These are phyloP conservation scores for Penicillium sp. DNA, from an alignment of 2,329 filamentous ascomycete species.

Conservation along the genomic window DNA sequence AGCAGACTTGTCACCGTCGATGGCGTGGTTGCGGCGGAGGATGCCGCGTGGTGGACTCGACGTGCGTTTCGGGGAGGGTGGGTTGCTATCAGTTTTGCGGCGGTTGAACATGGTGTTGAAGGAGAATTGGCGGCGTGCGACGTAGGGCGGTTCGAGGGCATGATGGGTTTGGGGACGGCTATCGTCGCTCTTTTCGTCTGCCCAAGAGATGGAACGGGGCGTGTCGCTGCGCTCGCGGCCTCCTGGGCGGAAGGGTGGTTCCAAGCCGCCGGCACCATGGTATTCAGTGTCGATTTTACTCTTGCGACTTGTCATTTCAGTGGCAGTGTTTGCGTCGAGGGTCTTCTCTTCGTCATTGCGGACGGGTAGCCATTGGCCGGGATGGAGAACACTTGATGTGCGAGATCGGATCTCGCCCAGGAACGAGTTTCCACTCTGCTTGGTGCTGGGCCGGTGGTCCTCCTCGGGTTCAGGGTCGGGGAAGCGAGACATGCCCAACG, in stretches of 20 bases:
- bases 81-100: conserved; percentile 31
- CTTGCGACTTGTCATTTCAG: conserved; percentile 64
- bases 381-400: conserved; percentile 42
- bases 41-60: conserved; percentile 41
- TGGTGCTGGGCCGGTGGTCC: conserved; percentile 36
- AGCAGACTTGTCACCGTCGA: conserved; percentile 50
- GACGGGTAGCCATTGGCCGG: conserved; percentile 41
- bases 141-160: conserved; percentile 46
- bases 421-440: conserved; percentile 40
- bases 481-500: conserved; percentile 85
- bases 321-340: conserved; percentile 57
- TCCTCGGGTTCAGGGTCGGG: conserved; percentile 66
- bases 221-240: conserved; percentile 40
- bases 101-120: conserved; percentile 83
- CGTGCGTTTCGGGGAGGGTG: conserved; percentile 23
- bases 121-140: conserved; percentile 78
- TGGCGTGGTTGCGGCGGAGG: conserved; percentile 46
- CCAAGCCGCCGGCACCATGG: conserved; percentile 30
- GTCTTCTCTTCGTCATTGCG: conserved; percentile 36
- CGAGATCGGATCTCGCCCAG: conserved; percentile 45
- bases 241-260: conserved; percentile 28
- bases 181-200: conserved; percentile 32
- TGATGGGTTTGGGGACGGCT: conserved; percentile 1
- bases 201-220: conserved; percentile 45
- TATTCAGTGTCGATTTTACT: conserved; percentile 51